Evolutionary conservation across 257 asterid species (phyloP).

Genomic region (Solanum stenotomum): DNA sequence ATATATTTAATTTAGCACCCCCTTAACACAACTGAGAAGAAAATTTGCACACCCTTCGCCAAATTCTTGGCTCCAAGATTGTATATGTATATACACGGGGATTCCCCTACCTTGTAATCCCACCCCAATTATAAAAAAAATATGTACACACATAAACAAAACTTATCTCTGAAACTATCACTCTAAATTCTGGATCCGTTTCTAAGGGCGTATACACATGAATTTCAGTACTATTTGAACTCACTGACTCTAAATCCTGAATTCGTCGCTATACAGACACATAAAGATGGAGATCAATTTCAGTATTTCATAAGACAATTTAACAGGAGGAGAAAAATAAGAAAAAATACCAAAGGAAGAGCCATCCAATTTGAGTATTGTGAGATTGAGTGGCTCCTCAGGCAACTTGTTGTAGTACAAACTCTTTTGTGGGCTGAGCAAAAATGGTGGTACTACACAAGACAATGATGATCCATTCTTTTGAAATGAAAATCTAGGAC

Average conservation of each 20-base stretch:
- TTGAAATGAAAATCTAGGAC: slow-evolving; percentile 5
- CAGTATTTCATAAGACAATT: background rate
- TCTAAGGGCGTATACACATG: background rate
- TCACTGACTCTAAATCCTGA: background rate
- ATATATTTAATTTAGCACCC: too few species aligned
- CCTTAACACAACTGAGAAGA: background rate
- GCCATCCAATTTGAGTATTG: slow-evolving; percentile 70
- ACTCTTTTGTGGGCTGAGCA: slow-evolving; percentile 17
- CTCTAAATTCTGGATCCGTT: background rate
- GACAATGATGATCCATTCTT: slow-evolving; percentile 14
- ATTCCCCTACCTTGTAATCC: background rate
- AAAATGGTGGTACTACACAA: background rate
- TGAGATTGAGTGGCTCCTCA: slow-evolving; percentile 46
- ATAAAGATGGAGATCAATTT: background rate
- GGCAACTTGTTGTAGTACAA: slow-evolving; percentile 43
- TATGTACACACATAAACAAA: too few species aligned
- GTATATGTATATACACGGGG: too few species aligned
- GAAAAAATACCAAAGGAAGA: slow-evolving; percentile 49
- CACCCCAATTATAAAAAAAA: background rate
- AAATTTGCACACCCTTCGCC: background rate
- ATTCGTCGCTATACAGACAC: background rate
- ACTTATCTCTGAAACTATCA: background rate
- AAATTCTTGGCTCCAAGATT: background rate
- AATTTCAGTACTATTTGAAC: background rate
- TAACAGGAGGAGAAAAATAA: background rate